Evolutionary conservation across 2,329 filamentous ascomycete genomes (phyloP).

Genomic region (Cytospora schulzeri): DNA sequence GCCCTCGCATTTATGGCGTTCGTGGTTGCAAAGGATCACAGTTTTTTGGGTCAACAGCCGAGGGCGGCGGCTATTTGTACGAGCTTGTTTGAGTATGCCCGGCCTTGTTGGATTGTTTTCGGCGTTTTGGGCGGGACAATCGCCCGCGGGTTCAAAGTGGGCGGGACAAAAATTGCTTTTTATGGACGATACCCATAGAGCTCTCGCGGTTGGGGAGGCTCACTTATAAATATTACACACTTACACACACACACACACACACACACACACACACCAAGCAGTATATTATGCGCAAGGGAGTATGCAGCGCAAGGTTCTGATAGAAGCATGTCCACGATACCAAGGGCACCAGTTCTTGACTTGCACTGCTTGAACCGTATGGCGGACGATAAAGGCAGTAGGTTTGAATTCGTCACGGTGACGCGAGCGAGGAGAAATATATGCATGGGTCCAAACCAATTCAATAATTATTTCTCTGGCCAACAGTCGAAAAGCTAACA

Average conservation of each 20-base stretch:
- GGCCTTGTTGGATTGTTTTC: conserved; percentile 13
- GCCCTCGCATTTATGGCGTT: conserved; percentile 28
- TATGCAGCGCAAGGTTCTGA: background rate
- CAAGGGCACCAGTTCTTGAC: background rate
- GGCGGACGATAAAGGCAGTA: background rate
- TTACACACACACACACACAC: background rate
- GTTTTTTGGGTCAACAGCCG: background rate
- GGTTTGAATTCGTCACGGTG: background rate
- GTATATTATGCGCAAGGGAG: background rate
- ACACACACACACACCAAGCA: background rate
- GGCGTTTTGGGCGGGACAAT: conserved; percentile 26
- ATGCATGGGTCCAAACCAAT: too few species aligned
- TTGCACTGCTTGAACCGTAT: background rate
- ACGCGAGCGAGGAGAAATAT: background rate
- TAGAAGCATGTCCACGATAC: background rate
- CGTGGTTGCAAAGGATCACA: conserved; percentile 7
- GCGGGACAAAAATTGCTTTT: conserved; percentile 29
- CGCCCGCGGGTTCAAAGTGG: conserved; percentile 14
- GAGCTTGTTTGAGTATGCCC: conserved; percentile 11
- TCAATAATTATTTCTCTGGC: background rate
- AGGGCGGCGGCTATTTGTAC: conserved; percentile 4
- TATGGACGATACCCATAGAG: conserved; percentile 37
- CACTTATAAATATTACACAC: conserved; percentile 12
- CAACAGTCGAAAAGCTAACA: background rate
- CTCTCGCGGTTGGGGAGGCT: conserved; percentile 19